Evolutionary conservation across 345 rosid species (phyloP).

Genomic region (Noccaea caerulescens): DNA sequence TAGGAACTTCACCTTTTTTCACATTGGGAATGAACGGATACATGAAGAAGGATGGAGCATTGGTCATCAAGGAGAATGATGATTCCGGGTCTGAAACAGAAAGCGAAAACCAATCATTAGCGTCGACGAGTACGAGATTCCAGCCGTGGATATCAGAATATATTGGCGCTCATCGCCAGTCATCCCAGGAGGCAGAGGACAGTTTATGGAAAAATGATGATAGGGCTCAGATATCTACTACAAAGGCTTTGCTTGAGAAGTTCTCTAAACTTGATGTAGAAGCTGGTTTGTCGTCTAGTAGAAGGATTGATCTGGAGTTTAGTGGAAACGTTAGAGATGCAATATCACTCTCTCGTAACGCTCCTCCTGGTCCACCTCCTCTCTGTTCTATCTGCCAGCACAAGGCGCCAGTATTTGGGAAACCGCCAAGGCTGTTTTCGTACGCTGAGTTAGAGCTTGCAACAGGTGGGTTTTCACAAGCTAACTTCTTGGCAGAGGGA

Average conservation of each 20-base stretch:
- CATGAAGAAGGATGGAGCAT: constrained; percentile 69
- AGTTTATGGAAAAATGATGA: constrained; percentile 53
- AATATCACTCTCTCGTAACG: constrained; percentile 75
- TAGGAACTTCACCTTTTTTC: constrained; percentile 88
- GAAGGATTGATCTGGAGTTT: constrained; percentile 60
- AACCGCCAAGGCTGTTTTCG: constrained; percentile 95
- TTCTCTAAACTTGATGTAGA: constrained; percentile 68
- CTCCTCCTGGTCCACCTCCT: constrained; percentile 94
- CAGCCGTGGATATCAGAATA: constrained; percentile 88
- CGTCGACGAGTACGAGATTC: constrained; percentile 81
- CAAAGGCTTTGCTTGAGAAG: constrained; percentile 65
- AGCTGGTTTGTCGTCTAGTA: constrained; percentile 51
- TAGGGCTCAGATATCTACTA: constrained; percentile 53
- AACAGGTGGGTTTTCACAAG: constrained; percentile 95
- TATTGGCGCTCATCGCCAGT: constrained; percentile 53
- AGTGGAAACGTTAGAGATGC: constrained; percentile 89
- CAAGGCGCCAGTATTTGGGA: constrained; percentile 95
- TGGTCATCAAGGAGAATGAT: constrained; percentile 57
- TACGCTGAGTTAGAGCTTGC: constrained; percentile 96
- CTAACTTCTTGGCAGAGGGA: constrained; percentile 98
- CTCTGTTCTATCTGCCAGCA: constrained; percentile 97
- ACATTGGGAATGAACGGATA: constrained; percentile 60
- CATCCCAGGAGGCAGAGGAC: constrained; percentile 57
- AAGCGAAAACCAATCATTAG: constrained; percentile 68
- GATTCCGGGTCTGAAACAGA: constrained; percentile 86